Evolutionary conservation across 148 eudicot genomes (phyloP), one percentile per base, ranked within the genome.

Genomic region (Rhododendron simsii): DNA sequence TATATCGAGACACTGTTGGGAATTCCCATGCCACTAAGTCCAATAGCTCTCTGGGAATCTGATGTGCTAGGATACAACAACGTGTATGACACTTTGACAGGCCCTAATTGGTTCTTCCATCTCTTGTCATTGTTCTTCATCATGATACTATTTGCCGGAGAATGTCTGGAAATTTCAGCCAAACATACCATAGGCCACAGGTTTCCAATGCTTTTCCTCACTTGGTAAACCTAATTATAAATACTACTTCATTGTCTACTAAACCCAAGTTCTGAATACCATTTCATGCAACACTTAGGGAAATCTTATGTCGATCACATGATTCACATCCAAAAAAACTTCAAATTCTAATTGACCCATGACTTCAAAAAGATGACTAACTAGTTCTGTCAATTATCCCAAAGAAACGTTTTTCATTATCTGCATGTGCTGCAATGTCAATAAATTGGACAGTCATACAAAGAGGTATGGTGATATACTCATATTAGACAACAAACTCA

Each of bases 401-500:
- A n/a, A n/a, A 12, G 51, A 80, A 80, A 20, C 6, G 65, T 28
- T 50, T 50, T 2, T 59, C 10, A 30, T 7, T n/a, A 80, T 50
- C 6, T 80, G 30, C 7, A 12, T 26, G 35, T 23, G 55, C 35
- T 79, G 51, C 35, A 20, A 44, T 77, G 28, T 39, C 4, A 20
- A 39, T 77, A 44, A 18, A 9, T 77, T 23, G 59, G 67, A 69
- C 4, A 50, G 47, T 50, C 48, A 59, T 82, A 59, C 21, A 77
- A 28, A n/a, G n/a, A n/a, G n/a, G n/a, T n/a, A n/a, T n/a, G n/a
- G n/a, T n/a, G n/a, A n/a, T n/a, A n/a, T n/a, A n/a, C n/a, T n/a
- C n/a, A n/a, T n/a, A n/a, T n/a, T n/a, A 18, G 11, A 41, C 48
- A 78, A 33, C 5, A 37, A 48, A 30, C 84, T 78, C 76, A 95